Conservation (phyloP, 2,329 filamentous ascomycete genomes). For the Daldinia sp. region DNA sequence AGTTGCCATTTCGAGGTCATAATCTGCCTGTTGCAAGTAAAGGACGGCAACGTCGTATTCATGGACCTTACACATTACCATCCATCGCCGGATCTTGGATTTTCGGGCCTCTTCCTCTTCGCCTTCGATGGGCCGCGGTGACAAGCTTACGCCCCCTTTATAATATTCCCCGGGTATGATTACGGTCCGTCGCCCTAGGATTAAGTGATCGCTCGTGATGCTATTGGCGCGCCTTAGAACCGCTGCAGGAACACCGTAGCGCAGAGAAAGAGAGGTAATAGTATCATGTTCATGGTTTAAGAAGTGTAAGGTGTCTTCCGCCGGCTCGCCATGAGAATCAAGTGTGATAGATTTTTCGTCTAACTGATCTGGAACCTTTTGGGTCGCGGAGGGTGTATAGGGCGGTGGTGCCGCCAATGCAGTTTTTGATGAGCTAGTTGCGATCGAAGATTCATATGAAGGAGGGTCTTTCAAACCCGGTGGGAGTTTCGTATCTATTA, state of each 20-base stretch:
- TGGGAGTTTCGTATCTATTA: conserved; percentile 59
- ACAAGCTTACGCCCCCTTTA: conserved; percentile 71
- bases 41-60: conserved; percentile 80
- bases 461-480: conserved; percentile 75
- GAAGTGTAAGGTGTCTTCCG: conserved; percentile 78
- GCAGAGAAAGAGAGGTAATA: conserved; percentile 72
- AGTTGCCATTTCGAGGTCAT: conserved; percentile 71
- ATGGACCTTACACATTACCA: conserved; percentile 79
- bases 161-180: conserved; percentile 77
- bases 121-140: conserved; percentile 74
- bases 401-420: conserved; percentile 50
- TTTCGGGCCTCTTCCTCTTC: conserved; percentile 78
- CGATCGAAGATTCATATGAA: conserved; percentile 61
- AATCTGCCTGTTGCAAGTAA: conserved; percentile 75
- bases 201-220: conserved; percentile 74
- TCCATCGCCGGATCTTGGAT: conserved; percentile 75
- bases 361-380: conserved; percentile 22
- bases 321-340: conserved; percentile 44
- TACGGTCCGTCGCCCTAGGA: conserved; percentile 73
- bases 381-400: conserved; percentile 46
- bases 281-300: conserved; percentile 74
- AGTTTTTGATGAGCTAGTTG: conserved; percentile 41
- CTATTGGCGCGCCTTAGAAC: conserved; percentile 73
- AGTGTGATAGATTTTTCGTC: conserved; percentile 45
- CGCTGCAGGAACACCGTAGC: conserved; percentile 72